Percentiles rank a stretch among this genome's conserved stretches.
Evolutionary conservation across 2,329 filamentous ascomycete genomes (phyloP).

Genomic region (Colletotrichum sp.): DNA sequence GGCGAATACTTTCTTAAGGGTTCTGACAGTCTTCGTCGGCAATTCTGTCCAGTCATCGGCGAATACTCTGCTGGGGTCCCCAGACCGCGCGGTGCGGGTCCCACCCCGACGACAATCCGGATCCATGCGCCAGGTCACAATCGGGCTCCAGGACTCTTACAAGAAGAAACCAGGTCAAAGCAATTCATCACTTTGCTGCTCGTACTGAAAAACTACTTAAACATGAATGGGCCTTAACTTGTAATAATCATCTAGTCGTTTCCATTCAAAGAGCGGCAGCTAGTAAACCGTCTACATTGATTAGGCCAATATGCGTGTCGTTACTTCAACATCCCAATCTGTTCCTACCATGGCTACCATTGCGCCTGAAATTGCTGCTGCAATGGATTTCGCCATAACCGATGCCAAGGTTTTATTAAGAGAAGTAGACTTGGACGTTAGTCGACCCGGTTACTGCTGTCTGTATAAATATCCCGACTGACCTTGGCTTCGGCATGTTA

Average conservation of each 20-base stretch:
- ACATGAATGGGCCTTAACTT: background rate
- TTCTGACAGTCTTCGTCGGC: background rate
- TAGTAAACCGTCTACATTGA: background rate
- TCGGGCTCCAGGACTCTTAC: background rate
- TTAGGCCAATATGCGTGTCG: background rate
- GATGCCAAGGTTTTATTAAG: background rate
- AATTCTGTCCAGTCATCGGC: background rate
- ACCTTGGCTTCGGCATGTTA: background rate
- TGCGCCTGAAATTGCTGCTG: background rate
- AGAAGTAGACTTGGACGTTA: background rate
- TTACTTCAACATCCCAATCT: background rate
- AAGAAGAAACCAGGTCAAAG: background rate
- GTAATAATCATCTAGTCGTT: background rate
- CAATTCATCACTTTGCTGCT: background rate
- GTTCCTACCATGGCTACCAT: background rate
- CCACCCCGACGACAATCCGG: background rate
- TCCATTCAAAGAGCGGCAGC: background rate
- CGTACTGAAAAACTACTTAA: background rate
- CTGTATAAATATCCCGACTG: background rate
- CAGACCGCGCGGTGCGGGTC: no score
- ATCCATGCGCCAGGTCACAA: background rate
- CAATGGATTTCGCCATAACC: background rate
- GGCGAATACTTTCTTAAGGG: background rate
- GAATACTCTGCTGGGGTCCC: background rate
- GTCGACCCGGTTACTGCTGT: no score